Percentiles rank a stretch among this genome's conserved stretches.
These are phyloP conservation scores for Saprolegnia parasitica DNA, from an alignment of 352 stramenopile species.

Conservation along the genomic window DNA sequence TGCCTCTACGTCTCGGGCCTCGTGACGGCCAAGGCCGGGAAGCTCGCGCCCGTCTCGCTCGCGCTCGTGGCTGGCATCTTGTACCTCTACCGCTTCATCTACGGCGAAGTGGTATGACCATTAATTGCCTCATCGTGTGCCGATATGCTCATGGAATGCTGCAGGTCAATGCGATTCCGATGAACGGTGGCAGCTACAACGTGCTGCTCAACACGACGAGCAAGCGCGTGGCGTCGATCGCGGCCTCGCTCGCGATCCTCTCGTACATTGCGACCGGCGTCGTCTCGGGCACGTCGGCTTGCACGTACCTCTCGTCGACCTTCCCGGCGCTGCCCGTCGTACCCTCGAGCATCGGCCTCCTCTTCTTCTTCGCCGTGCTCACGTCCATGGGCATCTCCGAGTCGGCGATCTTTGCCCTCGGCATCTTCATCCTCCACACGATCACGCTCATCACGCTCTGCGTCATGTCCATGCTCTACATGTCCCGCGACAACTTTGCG, in stretches of 20 bases:
- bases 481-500: slow-evolving; percentile 72
- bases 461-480: slow-evolving; percentile 69
- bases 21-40: slow-evolving; percentile 83
- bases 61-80: slow-evolving; percentile 85
- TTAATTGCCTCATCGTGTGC: not conserved
- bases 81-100: slow-evolving; percentile 91
- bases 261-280: slow-evolving; percentile 95
- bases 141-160: not conserved
- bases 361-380: slow-evolving; percentile 90
- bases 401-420: slow-evolving; percentile 85
- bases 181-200: slow-evolving; percentile 96
- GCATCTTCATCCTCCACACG: slow-evolving; percentile 90
- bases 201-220: slow-evolving; percentile 94
- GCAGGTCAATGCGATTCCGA: slow-evolving; percentile 81
- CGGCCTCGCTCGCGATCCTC: slow-evolving; percentile 91
- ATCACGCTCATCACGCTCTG: slow-evolving; percentile 79
- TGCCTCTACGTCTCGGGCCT: slow-evolving; percentile 87
- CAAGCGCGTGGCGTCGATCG: slow-evolving; percentile 90
- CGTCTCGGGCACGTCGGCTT: slow-evolving; percentile 81
- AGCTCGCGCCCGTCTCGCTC: slow-evolving; percentile 87
- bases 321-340: slow-evolving; percentile 71
- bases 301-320: slow-evolving; percentile 81
- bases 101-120: slow-evolving; percentile 83
- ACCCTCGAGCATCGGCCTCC: slow-evolving; percentile 68
- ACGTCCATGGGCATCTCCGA: slow-evolving; percentile 91